Conservation (phyloP, 2,329 filamentous ascomycete species). For the Metarhizium anisopliae region DNA sequence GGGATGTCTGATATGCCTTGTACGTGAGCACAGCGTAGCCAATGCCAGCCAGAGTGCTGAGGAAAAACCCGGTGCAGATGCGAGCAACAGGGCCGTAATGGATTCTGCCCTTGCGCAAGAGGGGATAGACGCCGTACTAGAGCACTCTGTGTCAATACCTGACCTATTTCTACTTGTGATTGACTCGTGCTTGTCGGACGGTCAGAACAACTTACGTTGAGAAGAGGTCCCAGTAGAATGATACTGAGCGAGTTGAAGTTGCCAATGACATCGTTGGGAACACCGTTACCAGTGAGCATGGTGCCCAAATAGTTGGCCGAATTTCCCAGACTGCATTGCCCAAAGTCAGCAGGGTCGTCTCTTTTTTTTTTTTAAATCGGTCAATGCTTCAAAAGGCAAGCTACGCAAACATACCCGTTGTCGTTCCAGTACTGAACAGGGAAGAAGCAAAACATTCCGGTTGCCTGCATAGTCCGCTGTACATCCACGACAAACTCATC, state of each 20-base stretch:
- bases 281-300: conserved; percentile 36
- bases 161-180: too few species aligned
- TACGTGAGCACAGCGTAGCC: conserved; percentile 48
- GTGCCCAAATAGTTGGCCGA: conserved; percentile 27
- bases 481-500: conserved; percentile 61
- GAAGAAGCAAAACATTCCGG: conserved; percentile 32
- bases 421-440: conserved; percentile 31
- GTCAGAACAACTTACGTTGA: conserved; percentile 11
- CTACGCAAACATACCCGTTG: conserved; percentile 15
- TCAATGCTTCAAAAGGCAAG: neutral
- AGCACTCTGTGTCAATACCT: too few species aligned
- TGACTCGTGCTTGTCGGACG: too few species aligned
- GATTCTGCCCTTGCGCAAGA: conserved; percentile 40
- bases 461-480: conserved; percentile 36
- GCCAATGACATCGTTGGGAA: conserved; percentile 51
- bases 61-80: conserved; percentile 49
- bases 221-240: conserved; percentile 33
- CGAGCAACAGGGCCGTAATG: conserved; percentile 48
- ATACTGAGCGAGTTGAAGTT: conserved; percentile 52
- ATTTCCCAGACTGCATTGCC: conserved; percentile 20
- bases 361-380: neutral
- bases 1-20: conserved; percentile 46
- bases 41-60: conserved; percentile 40
- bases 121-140: conserved; percentile 40
- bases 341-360: neutral